Evolutionary conservation across 176 grass and related monocot genomes (phyloP).

Genomic region (Secale cereale): DNA sequence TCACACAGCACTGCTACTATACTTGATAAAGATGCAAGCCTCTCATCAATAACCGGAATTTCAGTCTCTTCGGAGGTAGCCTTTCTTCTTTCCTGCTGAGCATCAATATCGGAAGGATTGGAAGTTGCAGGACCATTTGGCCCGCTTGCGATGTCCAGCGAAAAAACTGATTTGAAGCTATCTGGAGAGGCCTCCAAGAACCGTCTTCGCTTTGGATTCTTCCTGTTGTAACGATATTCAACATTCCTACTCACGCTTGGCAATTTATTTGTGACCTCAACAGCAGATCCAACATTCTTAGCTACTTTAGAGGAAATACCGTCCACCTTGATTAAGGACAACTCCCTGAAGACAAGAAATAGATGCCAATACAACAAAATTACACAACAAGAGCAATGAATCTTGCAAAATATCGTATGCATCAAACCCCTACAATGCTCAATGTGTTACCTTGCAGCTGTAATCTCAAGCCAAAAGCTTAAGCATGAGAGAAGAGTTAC

Average conservation of each 20-base stretch:
- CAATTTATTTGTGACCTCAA: slow-evolving; percentile 85
- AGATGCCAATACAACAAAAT: slow-evolving; percentile 31
- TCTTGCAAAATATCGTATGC: slow-evolving; percentile 26
- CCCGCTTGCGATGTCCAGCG: slow-evolving; percentile 22
- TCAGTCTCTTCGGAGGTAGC: slow-evolving; percentile 23
- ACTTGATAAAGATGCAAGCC: slow-evolving; percentile 70
- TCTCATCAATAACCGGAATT: slow-evolving; percentile 49
- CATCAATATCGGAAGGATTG: slow-evolving; percentile 29
- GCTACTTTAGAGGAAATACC: slow-evolving; percentile 65
- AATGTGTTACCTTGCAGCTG: slow-evolving; percentile 65
- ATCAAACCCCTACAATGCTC: neutral
- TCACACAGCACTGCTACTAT: slow-evolving; percentile 95
- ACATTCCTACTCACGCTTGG: slow-evolving; percentile 45
- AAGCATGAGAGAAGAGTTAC: slow-evolving; percentile 73
- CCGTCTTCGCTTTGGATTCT: slow-evolving; percentile 80
- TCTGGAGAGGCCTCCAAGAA: slow-evolving; percentile 42
- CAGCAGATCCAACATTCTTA: slow-evolving; percentile 72
- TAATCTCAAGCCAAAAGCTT: slow-evolving; percentile 95
- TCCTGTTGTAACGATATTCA: slow-evolving; percentile 76
- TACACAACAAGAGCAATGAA: slow-evolving; percentile 31
- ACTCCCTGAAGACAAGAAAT: slow-evolving; percentile 47
- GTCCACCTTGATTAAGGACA: slow-evolving; percentile 68
- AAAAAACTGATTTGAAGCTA: slow-evolving; percentile 33
- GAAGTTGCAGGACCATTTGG: slow-evolving; percentile 33
- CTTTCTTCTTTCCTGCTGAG: slow-evolving; percentile 44